Evolutionary conservation across 768 basidiomycete species (phyloP), one percentile per base, ranked within the genome.

Genomic region (Botryobasidium botryosum): DNA sequence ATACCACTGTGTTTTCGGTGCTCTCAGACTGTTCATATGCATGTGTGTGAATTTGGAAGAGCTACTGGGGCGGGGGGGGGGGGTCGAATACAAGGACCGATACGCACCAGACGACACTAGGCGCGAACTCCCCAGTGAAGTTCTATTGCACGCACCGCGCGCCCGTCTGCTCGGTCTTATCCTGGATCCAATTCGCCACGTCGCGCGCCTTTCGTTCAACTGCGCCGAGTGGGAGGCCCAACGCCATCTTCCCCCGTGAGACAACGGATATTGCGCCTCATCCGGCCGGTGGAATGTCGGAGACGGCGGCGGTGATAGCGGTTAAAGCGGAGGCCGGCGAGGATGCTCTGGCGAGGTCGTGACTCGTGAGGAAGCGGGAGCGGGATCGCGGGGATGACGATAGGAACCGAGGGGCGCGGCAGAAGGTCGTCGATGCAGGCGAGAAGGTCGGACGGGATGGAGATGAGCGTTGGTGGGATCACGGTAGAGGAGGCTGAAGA

Each of bases 231-330:
- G 25, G 74, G 51, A 51, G 91, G 80, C 8, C 72, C 72, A 7
- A 81, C 84, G 33, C 62, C 59, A 52, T 79, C 76, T 58, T 94
- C 88, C 39, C 86, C 87, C 0, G 88, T 87, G 47, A 94, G 73
- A 57, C 74, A 90, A 42, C 76, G 70, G 38, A 90, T 69, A 59
- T 86, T 80, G 35, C 70, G 67, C 47, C 66, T 65, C 62, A 92
- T 72, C 52, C 75, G 70, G 7, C 69, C 58, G 12, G 79, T 52
- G 25, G 78, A 79, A 92, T 68, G 40, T 75, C 74, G 47, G 72
- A 68, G 21, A 88, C 72, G 46, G 82, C 65, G 29, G 69, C 64
- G 13, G 83, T 76, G 39, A 91, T 61, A 40, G 66, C 61, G 74
- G 53, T 82, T 66, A 56, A 86, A 88, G 54, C 68, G 69, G 44